phyloP scores from a whole-genome alignment of 306 rosid genomes.

The Cicer cuneatum region DNA sequence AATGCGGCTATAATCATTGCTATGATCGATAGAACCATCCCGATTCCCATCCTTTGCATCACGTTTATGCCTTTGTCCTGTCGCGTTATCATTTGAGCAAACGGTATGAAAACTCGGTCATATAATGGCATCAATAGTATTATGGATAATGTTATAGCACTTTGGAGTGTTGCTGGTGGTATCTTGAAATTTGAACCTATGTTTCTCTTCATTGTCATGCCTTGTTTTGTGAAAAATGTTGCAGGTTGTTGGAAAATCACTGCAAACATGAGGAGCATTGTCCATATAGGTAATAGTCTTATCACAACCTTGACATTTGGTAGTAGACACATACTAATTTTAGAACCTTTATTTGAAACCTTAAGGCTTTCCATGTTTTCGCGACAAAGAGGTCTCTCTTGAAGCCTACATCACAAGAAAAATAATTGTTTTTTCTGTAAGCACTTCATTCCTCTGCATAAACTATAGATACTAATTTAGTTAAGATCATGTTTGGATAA shows the following conservation, averaged over 20 bases:
- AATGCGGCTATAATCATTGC: slow-evolving; percentile 83
- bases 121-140: slow-evolving; percentile 85
- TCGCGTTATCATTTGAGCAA: slow-evolving; percentile 60
- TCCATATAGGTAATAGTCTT: slow-evolving; percentile 85
- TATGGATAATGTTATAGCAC: slow-evolving; percentile 75
- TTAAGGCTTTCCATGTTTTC: slow-evolving; percentile 54
- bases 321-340: slow-evolving; percentile 37
- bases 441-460: slow-evolving; percentile 16
- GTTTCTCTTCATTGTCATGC: slow-evolving; percentile 92
- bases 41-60: slow-evolving; percentile 90
- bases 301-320: slow-evolving; percentile 62
- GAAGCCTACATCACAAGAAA: slow-evolving; percentile 63
- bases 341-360: slow-evolving; percentile 48
- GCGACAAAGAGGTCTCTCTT: slow-evolving; percentile 73
- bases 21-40: slow-evolving; percentile 85
- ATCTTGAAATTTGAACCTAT: slow-evolving; percentile 70
- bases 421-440: neutral
- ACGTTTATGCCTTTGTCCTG: slow-evolving; percentile 72
- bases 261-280: slow-evolving; percentile 91
- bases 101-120: slow-evolving; percentile 72
- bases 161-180: slow-evolving; percentile 96
- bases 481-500: too few species aligned
- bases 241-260: slow-evolving; percentile 89
- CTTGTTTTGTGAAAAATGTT: slow-evolving; percentile 95
- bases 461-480: neutral